Evolutionary conservation across 2,329 filamentous ascomycete genomes (phyloP).

Genomic region (Pseudogymnoascus sp.): DNA sequence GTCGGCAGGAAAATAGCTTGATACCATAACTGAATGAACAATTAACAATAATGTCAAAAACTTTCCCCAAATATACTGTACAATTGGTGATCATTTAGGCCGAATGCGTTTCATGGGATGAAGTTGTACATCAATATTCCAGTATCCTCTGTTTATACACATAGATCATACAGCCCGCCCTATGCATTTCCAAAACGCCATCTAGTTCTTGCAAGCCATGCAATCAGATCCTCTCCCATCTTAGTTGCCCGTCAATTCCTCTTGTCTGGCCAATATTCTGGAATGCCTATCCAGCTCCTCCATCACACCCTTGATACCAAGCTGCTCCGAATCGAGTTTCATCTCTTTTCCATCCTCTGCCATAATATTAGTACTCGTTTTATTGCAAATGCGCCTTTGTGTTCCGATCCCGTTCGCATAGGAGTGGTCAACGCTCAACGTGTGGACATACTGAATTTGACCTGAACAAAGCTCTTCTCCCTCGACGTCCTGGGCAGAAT

Average conservation of each 20-base stretch:
- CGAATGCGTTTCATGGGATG: not conserved
- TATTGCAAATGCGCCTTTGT: not conserved
- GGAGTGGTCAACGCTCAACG: not conserved
- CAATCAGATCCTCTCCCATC: not conserved
- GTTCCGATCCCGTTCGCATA: not conserved
- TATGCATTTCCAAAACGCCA: constrained; percentile 8
- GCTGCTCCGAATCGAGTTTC: constrained; percentile 67
- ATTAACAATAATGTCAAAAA: constrained; percentile 8
- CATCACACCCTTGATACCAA: constrained; percentile 77
- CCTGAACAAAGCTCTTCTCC: constrained; percentile 57
- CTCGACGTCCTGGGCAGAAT: constrained; percentile 63
- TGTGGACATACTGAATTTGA: constrained; percentile 71
- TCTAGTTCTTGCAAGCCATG: constrained; percentile 2
- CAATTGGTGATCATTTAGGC: not conserved
- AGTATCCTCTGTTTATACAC: constrained; percentile 6
- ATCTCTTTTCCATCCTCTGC: constrained; percentile 90
- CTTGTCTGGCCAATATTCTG: constrained; percentile 68
- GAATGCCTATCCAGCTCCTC: constrained; percentile 90
- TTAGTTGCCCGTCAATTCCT: constrained; percentile 55
- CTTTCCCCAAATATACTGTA: not conserved
- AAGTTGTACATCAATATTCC: constrained; percentile 3
- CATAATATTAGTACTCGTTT: constrained; percentile 17
- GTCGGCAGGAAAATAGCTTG: constrained; percentile 81
- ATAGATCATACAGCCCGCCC: constrained; percentile 8
- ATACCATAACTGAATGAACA: constrained; percentile 11